A percentile compares a stretch with the other conserved stretches of the same genome.
phyloP scores from a whole-genome alignment of 176 grass and related monocot species.

The Otatea glauca region DNA sequence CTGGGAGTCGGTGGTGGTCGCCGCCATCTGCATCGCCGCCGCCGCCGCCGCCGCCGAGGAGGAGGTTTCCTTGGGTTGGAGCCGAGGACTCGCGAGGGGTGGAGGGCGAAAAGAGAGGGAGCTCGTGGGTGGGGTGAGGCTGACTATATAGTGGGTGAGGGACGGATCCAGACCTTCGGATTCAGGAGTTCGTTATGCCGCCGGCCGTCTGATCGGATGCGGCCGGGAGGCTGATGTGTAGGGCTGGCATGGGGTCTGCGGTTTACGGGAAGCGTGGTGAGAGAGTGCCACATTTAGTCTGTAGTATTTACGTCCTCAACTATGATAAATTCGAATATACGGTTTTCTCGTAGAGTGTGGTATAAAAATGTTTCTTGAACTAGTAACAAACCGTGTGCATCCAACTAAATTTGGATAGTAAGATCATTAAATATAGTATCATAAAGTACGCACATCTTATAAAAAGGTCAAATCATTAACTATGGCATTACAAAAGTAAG shows the following conservation, averaged over 20 bases:
- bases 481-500: too few relatives aligned
- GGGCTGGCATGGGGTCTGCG: neutral
- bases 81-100: slow-evolving; percentile 30
- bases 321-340: too few relatives aligned
- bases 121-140: slow-evolving; percentile 42
- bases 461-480: neutral
- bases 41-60: slow-evolving; percentile 47
- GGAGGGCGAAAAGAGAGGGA: slow-evolving; percentile 58
- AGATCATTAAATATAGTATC: neutral
- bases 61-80: slow-evolving; percentile 38
- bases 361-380: neutral
- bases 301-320: neutral
- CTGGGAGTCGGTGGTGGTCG: slow-evolving; percentile 52
- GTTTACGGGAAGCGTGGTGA: neutral
- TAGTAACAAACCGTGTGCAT: neutral
- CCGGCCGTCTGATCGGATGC: slow-evolving; percentile 35
- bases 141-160: slow-evolving; percentile 24
- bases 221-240: slow-evolving; percentile 26
- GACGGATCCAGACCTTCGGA: slow-evolving; percentile 45
- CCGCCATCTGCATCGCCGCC: slow-evolving; percentile 61
- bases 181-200: slow-evolving; percentile 17
- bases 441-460: neutral
- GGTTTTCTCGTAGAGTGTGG: too few relatives aligned
- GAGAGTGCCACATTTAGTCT: neutral
- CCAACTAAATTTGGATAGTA: neutral